Evolutionary conservation across 345 rosid species (phyloP).

Genomic region (Alliaria petiolata): DNA sequence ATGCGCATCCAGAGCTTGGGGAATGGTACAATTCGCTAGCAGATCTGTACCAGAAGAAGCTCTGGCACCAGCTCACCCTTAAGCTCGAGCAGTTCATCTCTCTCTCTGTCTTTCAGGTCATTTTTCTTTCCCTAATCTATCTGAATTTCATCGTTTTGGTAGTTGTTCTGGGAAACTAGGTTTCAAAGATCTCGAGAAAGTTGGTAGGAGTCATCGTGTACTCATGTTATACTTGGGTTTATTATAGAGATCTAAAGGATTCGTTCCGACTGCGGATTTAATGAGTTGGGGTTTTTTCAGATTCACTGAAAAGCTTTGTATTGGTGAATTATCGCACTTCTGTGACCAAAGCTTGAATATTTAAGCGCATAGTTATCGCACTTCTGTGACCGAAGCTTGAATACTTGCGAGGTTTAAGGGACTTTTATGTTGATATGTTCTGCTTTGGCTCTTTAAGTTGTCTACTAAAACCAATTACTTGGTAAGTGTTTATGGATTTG

Average conservation of each 20-base stretch:
- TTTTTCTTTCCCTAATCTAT: background rate
- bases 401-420: too few species aligned
- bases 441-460: background rate
- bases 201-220: background rate
- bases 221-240: background rate
- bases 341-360: background rate
- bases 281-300: background rate
- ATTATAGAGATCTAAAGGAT: slow-evolving; percentile 9
- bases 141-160: background rate
- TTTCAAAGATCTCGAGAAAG: slow-evolving; percentile 15
- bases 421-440: too few species aligned
- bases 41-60: slow-evolving; percentile 97
- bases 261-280: background rate
- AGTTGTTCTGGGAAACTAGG: background rate
- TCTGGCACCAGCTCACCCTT: slow-evolving; percentile 96
- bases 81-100: slow-evolving; percentile 96
- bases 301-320: slow-evolving; percentile 11
- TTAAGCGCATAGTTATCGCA: too few species aligned
- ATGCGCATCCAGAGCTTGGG: slow-evolving; percentile 65
- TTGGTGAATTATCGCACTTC: background rate
- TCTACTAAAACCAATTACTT: too few species aligned
- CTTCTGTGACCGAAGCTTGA: too few species aligned
- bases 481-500: background rate
- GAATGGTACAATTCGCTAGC: slow-evolving; percentile 96
- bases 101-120: slow-evolving; percentile 75